These are phyloP conservation scores for Tylopilus balloui DNA, from an alignment of 768 basidiomycete genomes.

Conservation along the genomic window DNA sequence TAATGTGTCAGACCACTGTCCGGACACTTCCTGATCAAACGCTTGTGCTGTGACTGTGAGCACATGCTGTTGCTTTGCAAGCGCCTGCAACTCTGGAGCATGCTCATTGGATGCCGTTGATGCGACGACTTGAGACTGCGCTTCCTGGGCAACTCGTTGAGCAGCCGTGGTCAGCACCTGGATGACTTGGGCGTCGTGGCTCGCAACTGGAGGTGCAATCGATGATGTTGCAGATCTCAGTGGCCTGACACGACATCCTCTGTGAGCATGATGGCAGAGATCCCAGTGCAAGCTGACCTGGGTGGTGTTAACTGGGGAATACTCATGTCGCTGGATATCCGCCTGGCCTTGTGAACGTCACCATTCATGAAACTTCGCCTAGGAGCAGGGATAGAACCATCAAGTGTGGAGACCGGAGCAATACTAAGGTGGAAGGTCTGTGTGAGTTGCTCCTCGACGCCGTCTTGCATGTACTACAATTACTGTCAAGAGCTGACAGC, in stretches of 20 bases:
- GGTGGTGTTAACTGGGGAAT: constrained; percentile 31
- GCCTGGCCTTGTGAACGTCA: constrained; percentile 38
- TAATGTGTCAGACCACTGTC: constrained; percentile 44
- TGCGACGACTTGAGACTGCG: constrained; percentile 61
- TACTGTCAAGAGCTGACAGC: constrained; percentile 11
- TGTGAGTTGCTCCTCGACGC: constrained; percentile 62
- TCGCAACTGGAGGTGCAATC: constrained; percentile 34
- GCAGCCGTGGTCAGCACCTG: constrained; percentile 74
- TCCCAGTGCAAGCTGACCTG: constrained; percentile 19
- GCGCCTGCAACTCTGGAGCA: constrained; percentile 52
- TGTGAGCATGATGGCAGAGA: constrained; percentile 5
- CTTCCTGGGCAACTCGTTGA: constrained; percentile 72
- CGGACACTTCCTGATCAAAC: constrained; percentile 64
- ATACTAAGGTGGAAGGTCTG: constrained; percentile 69
- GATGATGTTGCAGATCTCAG: constrained; percentile 32
- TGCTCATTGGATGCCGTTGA: constrained; percentile 43
- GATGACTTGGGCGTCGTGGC: constrained; percentile 66
- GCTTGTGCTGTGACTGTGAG: constrained; percentile 69
- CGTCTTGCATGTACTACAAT: constrained; percentile 56
- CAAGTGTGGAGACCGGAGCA: constrained; percentile 57
- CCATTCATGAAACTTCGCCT: constrained; percentile 47
- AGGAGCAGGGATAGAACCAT: constrained; percentile 40
- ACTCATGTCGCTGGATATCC: constrained; percentile 39
- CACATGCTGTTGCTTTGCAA: constrained; percentile 80
- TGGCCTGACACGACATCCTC: constrained; percentile 14